Base-by-base conservation (phyloP, 441 rosid genomes). In the Arabidopsis hybrid region DNA sequence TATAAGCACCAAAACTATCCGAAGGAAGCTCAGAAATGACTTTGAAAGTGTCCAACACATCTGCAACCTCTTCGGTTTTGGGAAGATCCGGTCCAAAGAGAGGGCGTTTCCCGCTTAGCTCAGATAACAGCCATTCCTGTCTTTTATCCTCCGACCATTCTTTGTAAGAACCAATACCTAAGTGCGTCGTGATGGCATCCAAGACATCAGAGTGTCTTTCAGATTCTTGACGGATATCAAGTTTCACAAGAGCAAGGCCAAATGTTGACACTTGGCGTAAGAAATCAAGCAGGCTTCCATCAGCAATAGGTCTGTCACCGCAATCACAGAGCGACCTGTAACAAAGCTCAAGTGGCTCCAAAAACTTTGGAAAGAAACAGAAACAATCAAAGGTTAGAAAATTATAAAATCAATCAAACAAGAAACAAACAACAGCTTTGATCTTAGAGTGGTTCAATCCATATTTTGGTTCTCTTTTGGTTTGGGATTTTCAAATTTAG, bases 201-300 rank as follows among this genome's bases (percentile, higher is more conserved):
- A 93, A 72, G 42, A 91, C 97, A 85, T 93, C 99, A 0, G 97
- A 88, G 80, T 94, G 99, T 58, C 99, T 85, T 14, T 92, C 98
- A 0, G 99, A 95, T 72, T 95, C 99, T 82, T 95, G 99, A 74
- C 99, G 80, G 36, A 95, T 91, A 75, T 95, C 99, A 58, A 95
- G 98, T 71, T 88, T 87, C 43, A 95, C 99, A 55, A 95, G 88
- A 40, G 97, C 86, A 60, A 95, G 95, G 16, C 99, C 99, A 62
- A 95, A 95, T 57, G 97, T 95, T 1, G 98, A 95, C 47, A 89
- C 98, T 87, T 94, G 97, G 66, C 99, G 84, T 77, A 92, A 74
- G 88, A 92, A 92, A 82, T 94, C 97, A 21, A 94, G 97, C 73
- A 94, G 93, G 84, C 91, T 92, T 63, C 99, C 99, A 79, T 94